These are phyloP conservation scores for Podaxis carcinomalis DNA, from an alignment of 768 basidiomycete genomes.

Conservation along the genomic window DNA sequence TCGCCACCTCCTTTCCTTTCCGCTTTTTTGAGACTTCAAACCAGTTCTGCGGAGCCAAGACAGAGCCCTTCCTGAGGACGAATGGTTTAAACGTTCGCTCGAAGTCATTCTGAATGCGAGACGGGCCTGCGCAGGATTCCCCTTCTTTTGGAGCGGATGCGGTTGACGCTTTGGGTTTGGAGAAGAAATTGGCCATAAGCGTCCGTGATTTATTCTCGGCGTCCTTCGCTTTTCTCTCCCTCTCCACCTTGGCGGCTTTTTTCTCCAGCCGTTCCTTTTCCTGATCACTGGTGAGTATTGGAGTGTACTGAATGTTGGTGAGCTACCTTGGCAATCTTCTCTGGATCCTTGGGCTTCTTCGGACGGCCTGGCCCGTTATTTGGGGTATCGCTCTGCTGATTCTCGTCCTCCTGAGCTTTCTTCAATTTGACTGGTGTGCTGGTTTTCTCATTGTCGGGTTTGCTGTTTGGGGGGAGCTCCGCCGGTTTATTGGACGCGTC, in stretches of 20 bases:
- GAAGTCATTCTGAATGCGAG: conserved; percentile 55
- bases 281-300: conserved; percentile 29
- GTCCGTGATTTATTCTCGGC: conserved; percentile 70
- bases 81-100: conserved; percentile 77
- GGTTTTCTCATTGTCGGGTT: background rate
- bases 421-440: background rate
- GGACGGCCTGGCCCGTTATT: conserved; percentile 27
- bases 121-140: conserved; percentile 31
- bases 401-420: background rate
- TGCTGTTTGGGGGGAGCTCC: background rate
- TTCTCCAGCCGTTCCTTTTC: conserved; percentile 67
- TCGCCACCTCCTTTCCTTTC: conserved; percentile 17
- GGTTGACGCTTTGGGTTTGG: conserved; percentile 44
- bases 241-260: conserved; percentile 64
- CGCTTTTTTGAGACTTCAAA: conserved; percentile 39
- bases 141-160: conserved; percentile 21
- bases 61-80: conserved; percentile 67
- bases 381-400: background rate
- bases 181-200: conserved; percentile 76
- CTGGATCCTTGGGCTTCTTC: conserved; percentile 54
- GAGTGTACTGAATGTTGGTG: background rate
- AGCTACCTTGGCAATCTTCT: conserved; percentile 53
- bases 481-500: conserved; percentile 22
- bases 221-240: conserved; percentile 68
- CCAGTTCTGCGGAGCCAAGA: conserved; percentile 70